A percentile compares a stretch with the other conserved stretches of the same genome.
phyloP scores from a whole-genome alignment of 2,329 filamentous ascomycete genomes.

The Botrytis fragariae region DNA sequence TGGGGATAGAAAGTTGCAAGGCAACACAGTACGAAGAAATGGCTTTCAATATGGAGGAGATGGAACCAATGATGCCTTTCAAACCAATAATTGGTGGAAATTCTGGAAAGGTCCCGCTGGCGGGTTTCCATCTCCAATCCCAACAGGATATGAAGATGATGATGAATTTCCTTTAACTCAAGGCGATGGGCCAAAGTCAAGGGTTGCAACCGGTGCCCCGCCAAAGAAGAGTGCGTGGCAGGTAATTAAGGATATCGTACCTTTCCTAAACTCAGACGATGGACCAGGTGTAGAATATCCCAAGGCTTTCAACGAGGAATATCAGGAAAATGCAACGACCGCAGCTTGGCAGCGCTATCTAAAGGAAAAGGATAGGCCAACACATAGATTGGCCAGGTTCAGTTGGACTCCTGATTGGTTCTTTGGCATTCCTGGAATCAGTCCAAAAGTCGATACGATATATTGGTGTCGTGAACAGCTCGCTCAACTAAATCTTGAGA shows the following conservation, averaged over 20 bases:
- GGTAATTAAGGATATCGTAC: conserved; percentile 49
- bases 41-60: conserved; percentile 28
- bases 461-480: conserved; percentile 86
- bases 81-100: conserved; percentile 51
- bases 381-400: conserved; percentile 70
- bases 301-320: conserved; percentile 59
- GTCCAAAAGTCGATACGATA: conserved; percentile 92
- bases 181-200: conserved; percentile 26
- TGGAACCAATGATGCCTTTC: conserved; percentile 23
- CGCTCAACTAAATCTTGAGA: conserved; percentile 84
- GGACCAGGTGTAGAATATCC: conserved; percentile 51
- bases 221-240: conserved; percentile 51
- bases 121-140: conserved; percentile 59
- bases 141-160: conserved; percentile 51
- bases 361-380: conserved; percentile 77
- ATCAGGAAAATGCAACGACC: conserved; percentile 58
- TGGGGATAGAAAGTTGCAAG: conserved; percentile 23
- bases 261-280: conserved; percentile 42
- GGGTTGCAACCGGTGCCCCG: conserved; percentile 24
- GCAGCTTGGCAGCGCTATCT: conserved; percentile 83
- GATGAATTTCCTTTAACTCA: conserved; percentile 44
- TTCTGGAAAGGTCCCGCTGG: conserved; percentile 64
- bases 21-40: conserved; percentile 30
- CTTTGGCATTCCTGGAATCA: conserved; percentile 72
- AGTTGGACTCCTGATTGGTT: conserved; percentile 63